Percentiles rank a stretch among this genome's conserved stretches.
phyloP scores from a whole-genome alignment of 768 basidiomycete genomes.

The Paxillus ammoniavirescens region DNA sequence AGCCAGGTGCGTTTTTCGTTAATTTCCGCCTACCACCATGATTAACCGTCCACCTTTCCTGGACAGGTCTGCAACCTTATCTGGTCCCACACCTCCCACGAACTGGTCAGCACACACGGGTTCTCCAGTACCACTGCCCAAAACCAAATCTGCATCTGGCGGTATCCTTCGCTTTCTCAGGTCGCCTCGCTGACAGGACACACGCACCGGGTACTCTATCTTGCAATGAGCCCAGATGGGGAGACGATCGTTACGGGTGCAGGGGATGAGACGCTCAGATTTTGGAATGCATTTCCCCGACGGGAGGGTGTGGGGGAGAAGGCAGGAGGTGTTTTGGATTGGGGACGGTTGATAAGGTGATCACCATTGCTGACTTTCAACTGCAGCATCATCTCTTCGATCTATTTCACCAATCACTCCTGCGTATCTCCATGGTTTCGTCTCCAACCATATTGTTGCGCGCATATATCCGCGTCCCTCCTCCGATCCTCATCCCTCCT shows the following conservation, averaged over 20 bases:
- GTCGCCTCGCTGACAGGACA: constrained; percentile 95
- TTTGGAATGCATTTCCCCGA: constrained; percentile 98
- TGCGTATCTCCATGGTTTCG: too few species aligned
- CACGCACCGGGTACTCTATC: constrained; percentile 90
- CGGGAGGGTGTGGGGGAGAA: constrained; percentile 43
- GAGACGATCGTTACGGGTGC: constrained; percentile 98
- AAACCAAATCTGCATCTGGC: constrained; percentile 96
- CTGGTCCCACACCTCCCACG: constrained; percentile 94
- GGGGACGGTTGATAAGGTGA: constrained; percentile 52
- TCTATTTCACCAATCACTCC: too few species aligned
- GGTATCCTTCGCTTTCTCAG: constrained; percentile 90
- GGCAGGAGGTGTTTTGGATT: constrained; percentile 44
- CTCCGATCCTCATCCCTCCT: background rate
- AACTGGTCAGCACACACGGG: constrained; percentile 96
- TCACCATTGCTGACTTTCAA: background rate
- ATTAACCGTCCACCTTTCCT: constrained; percentile 8
- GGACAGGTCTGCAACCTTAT: constrained; percentile 94
- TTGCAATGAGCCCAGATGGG: constrained; percentile 97
- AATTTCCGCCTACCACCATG: background rate
- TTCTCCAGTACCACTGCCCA: constrained; percentile 92
- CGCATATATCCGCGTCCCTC: constrained; percentile 4
- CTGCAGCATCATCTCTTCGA: too few species aligned
- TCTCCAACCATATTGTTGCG: background rate
- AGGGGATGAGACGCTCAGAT: constrained; percentile 93
- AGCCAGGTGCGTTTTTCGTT: constrained; percentile 63